Base-by-base conservation (phyloP, 192 early-diverging fungal genomes). In the Backusella sp. region DNA sequence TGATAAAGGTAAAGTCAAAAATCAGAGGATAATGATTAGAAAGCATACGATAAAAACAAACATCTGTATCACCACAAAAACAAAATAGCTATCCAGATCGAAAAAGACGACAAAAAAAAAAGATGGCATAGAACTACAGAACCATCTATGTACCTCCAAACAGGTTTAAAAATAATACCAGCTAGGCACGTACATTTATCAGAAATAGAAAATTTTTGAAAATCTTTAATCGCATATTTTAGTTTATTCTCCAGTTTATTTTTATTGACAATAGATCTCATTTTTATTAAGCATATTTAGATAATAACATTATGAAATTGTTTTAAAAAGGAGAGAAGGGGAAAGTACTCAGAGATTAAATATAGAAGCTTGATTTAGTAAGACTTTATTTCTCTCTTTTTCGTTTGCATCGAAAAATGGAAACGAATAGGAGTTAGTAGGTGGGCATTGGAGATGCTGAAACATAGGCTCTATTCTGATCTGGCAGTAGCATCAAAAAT, bases 251-350 rank as follows among this genome's bases (percentile, higher is more conserved):
- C 23, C 11, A 62, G 23, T 62, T 62, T 62, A 28, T 62, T 62
- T 59, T 62, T 62, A 62, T 62, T 62, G 56, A 62, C 56, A 62
- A 62, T 62, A 62, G 2, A 62, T 62, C 56, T 62, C 56, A 62
- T 62, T 62, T 62, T 62, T 62, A 62, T 62, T 62, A 8, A 14
- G 56, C 56, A 62, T 62, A 62, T 62, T 62, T 62, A 62, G 56
- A 62, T 28, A 62, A 28, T 49, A 62, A 26, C 23, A 62, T 23
- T 23, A 62, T 62, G 56, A 5, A 4, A 28, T 62, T 26, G 0
- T 14, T 62, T 26, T 12, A 62, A 62, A 62, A 62, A 62, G 56
- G 56, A 62, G 56, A 62, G 26, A 28, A 62, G 56, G 56, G 12
- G 56, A 62, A 26, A 0, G 56, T 28, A 62, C 11, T 11, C 21